phyloP scores from a whole-genome alignment of 2,329 filamentous ascomycete genomes.

The Aspergillus pseudoterreus region DNA sequence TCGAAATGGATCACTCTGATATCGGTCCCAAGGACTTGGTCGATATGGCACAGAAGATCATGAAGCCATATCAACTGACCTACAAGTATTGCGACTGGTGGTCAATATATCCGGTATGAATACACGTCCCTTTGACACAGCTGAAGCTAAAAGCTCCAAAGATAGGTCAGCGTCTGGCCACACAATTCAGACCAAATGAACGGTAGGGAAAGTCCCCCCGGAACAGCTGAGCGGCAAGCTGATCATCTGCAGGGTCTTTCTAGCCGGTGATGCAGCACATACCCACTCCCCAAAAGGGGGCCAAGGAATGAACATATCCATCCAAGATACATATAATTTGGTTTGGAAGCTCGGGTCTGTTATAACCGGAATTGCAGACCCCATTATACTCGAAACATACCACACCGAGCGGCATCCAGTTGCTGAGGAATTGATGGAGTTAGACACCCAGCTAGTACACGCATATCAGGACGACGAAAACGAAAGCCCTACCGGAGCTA shows the following conservation, averaged over 20 bases:
- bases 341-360: constrained; percentile 55
- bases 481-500: not conserved
- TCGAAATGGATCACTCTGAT: not conserved
- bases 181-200: not conserved
- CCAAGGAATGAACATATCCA: constrained; percentile 34
- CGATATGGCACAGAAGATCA: too few species aligned
- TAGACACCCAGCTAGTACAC: constrained; percentile 41
- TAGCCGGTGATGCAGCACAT: constrained; percentile 6
- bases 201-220: too few species aligned
- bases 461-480: not conserved
- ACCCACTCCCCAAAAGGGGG: constrained; percentile 8
- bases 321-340: constrained; percentile 52
- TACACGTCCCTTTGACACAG: not conserved
- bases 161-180: not conserved
- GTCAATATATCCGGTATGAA: not conserved
- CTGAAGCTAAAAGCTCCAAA: not conserved
- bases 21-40: too few species aligned
- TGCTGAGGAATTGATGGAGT: constrained; percentile 63
- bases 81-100: not conserved
- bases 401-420: constrained; percentile 55
- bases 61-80: too few species aligned
- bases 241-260: not conserved
- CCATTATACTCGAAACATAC: constrained; percentile 49
- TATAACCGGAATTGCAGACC: constrained; percentile 37
- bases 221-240: not conserved